Evolutionary conservation across 192 early-diverging fungal species (phyloP), one percentile per base, ranked within the genome.

Genomic region (Gamsiella multidivaricata): DNA sequence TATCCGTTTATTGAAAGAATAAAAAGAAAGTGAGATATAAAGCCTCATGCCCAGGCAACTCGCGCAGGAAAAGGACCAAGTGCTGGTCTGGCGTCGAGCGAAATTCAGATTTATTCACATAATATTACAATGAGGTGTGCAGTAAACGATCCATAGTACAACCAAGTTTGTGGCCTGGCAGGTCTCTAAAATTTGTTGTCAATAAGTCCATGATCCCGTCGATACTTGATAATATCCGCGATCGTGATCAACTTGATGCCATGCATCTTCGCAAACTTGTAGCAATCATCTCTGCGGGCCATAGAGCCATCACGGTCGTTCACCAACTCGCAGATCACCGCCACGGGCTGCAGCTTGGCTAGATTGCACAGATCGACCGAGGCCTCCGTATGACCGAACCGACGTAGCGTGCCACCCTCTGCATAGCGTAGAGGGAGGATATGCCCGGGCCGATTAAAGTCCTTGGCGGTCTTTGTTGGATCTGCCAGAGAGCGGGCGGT

Each of bases 331-430:
- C 92, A 93, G 54, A 99, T 95, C 32, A 95, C 96, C 3, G 93
- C 96, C 0, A 94, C 96, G 17, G 92, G 91, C 54, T 83, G 81
- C 45, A 94, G 84, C 0, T 92, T 92, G 0, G 96, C 90, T 60
- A 99, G 80, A 53, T 90, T 87, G 71, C 93, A 94, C 58, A 99
- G 81, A 80, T 99, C 93, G 10, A 97, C 83, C 1, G 88, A 88
- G 1, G 97, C 95, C 75, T 99, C 98, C 18, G 98, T 99, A 54
- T 99, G 98, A 0, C 98, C 98, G 9, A 93, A 86, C 11, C 98
- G 90, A 66, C 88, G 86, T 51, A 99, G 68, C 22, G 94, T 92
- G 1, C 97, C 97, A 43, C 91, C 91, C 20, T 86, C 84, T 11
- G 88, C 87, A 31, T 92, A 90, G n/a, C 94, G 89, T 54, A 99